Base-by-base conservation (phyloP, 371 early-diverging fungal genomes). In the Mortierella sp. region DNA sequence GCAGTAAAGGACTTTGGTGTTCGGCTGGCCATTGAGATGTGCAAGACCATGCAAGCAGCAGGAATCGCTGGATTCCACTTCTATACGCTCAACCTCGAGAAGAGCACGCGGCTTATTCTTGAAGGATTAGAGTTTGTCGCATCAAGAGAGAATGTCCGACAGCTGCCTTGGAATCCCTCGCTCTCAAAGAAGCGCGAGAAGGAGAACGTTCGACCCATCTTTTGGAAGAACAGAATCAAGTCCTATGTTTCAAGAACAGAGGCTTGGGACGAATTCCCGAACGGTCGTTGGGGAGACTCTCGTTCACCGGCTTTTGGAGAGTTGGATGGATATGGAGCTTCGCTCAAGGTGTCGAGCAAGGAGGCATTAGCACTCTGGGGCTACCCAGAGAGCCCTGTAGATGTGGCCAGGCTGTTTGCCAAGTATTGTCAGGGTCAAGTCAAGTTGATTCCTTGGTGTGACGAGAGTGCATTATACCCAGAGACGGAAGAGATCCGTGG, bases 251-350 rank as follows among this genome's bases (percentile, higher is more conserved):
- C 90, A 60, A 93, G 98, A 62, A 99, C 99, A 4, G 96, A 96
- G 72, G 84, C 90, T 23, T 98, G 99, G 99, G 98, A 99, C 84
- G 98, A 98, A 73, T 99, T 95, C 79, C 98, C 98, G 23, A 99
- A 99, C 81, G 99, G 99, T 46, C 92, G 99, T 57, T 99, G 98
- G 99, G 98, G 98, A 46, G 97, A 98, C 75, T 90, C 97, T 21
- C 88, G 97, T 16, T 98, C 98, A 7, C 92, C 94, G 43, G 96
- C 98, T 12, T 98, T 91, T 85, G 98, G 99, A 66, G 97, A 98
- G 64, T 83, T 98, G 69, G 97, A 95, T 74, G 94, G 96, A 44
- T 95, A 93, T 83, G 94, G 96, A 62, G 88, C 94, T 46, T 88
- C 93, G 29, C 87, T 96, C 60, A 94, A 95, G 66, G 86, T 92